phyloP scores from a whole-genome alignment of 2,329 filamentous ascomycete species.

The Fusarium equiseti region DNA sequence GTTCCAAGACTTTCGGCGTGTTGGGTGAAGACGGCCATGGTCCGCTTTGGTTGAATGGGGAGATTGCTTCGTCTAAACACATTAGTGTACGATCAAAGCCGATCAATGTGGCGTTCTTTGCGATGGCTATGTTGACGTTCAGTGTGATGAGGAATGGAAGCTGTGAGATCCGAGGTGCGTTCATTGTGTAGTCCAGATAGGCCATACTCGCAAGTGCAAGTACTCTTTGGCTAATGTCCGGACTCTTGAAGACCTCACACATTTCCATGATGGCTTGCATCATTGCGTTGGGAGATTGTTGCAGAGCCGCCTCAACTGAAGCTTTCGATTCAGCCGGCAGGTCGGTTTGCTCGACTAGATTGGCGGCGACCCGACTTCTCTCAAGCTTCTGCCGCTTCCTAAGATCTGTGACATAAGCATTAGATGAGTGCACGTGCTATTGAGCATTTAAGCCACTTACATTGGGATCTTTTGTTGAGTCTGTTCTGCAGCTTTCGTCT shows the following conservation, averaged over 20 bases:
- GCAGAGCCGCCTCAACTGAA: neutral
- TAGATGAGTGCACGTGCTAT: fast-evolving
- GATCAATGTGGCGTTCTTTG: neutral
- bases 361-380: neutral
- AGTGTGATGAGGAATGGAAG: constrained; percentile 19
- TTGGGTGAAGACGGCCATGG: neutral
- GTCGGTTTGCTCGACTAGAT: neutral
- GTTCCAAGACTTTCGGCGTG: neutral
- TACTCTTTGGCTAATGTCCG: neutral
- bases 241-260: constrained; percentile 8
- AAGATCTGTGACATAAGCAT: neutral
- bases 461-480: constrained; percentile 24
- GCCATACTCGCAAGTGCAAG: constrained; percentile 12
- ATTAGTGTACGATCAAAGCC: constrained; percentile 1
- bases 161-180: constrained; percentile 7
- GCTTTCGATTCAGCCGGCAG: neutral
- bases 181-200: constrained; percentile 23
- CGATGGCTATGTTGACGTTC: constrained; percentile 23
- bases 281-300: neutral
- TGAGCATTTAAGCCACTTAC: neutral
- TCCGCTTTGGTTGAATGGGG: constrained; percentile 4
- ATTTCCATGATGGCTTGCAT: constrained; percentile 1
- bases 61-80: constrained; percentile 15
- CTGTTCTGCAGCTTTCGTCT: constrained; percentile 25
- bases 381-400: constrained; percentile 7